These are phyloP conservation scores for Pythium grandisporangium DNA, from an alignment of 352 stramenopile species.

Conservation along the genomic window DNA sequence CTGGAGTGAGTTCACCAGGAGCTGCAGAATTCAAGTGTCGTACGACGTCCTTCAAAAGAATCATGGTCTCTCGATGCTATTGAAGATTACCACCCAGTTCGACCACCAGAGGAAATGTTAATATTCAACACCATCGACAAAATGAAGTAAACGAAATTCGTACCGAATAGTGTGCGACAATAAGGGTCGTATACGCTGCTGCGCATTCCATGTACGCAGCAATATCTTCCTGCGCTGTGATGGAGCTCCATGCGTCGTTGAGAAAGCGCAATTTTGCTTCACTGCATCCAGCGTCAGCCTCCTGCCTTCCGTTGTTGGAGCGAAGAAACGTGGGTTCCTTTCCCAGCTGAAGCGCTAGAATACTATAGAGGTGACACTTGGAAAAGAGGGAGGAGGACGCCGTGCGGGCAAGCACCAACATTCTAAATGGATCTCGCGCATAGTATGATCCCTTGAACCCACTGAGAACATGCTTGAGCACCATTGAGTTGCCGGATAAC, in stretches of 20 bases:
- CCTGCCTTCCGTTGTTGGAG: no score
- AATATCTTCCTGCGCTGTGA: slow-evolving; percentile 66
- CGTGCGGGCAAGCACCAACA: slow-evolving; percentile 64
- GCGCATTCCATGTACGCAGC: slow-evolving; percentile 76
- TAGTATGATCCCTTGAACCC: slow-evolving; percentile 63
- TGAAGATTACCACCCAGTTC: neutral
- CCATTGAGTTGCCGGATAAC: slow-evolving; percentile 83
- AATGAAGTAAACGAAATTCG: no score
- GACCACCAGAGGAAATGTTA: no score
- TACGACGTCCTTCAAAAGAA: slow-evolving; percentile 84
- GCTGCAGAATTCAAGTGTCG: slow-evolving; percentile 61
- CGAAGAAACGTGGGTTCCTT: no score
- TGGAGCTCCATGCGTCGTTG: slow-evolving; percentile 77
- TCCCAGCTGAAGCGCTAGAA: slow-evolving; percentile 56
- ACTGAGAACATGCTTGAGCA: slow-evolving; percentile 81
- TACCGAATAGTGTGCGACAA: slow-evolving; percentile 77
- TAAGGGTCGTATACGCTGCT: slow-evolving; percentile 78
- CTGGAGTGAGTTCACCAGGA: slow-evolving; percentile 40
- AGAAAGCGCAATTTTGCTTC: slow-evolving; percentile 68
- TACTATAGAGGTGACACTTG: slow-evolving; percentile 62
- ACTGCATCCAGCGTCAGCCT: slow-evolving; percentile 16
- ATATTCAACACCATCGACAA: no score
- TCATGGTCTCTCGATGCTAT: slow-evolving; percentile 61
- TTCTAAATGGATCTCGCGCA: slow-evolving; percentile 28
- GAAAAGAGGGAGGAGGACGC: slow-evolving; percentile 44